phyloP scores from a whole-genome alignment of 768 basidiomycete species.

The Mrakia frigida region DNA sequence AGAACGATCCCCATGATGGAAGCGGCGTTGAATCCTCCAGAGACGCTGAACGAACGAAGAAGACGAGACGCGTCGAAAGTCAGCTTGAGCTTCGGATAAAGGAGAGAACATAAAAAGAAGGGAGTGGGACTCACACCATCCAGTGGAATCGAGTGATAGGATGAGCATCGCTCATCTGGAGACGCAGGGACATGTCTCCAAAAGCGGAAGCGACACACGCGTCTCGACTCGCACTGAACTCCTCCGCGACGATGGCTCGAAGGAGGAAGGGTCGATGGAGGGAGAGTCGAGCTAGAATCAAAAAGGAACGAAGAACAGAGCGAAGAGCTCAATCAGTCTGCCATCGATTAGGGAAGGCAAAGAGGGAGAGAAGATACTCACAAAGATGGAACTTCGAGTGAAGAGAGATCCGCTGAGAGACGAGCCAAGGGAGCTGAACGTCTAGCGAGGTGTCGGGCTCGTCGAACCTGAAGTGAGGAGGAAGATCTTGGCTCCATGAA shows the following conservation, averaged over 20 bases:
- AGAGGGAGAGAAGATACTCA: too few relatives aligned
- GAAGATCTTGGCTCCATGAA: constrained; percentile 32
- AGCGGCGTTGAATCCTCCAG: constrained; percentile 36
- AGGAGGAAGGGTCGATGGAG: constrained; percentile 37
- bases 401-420: constrained; percentile 34
- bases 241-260: constrained; percentile 27
- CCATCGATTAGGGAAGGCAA: too few relatives aligned
- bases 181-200: constrained; percentile 35
- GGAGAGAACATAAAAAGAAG: neutral
- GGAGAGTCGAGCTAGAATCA: constrained; percentile 30
- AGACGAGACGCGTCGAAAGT: neutral
- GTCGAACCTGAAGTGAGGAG: constrained; percentile 36
- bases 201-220: constrained; percentile 34
- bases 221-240: constrained; percentile 17
- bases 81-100: neutral
- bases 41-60: constrained; percentile 25
- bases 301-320: too few relatives aligned
- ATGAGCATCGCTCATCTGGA: constrained; percentile 29
- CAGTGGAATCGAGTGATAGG: constrained; percentile 34
- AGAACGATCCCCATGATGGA: constrained; percentile 36
- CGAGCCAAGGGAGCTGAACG: constrained; percentile 23
- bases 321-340: too few relatives aligned
- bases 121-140: neutral
- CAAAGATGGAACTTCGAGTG: constrained; percentile 36
- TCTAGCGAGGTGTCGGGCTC: constrained; percentile 33